These are phyloP conservation scores for Aspergillus incahuasiensis DNA, from an alignment of 495 filamentous ascomycete genomes.

Conservation along the genomic window DNA sequence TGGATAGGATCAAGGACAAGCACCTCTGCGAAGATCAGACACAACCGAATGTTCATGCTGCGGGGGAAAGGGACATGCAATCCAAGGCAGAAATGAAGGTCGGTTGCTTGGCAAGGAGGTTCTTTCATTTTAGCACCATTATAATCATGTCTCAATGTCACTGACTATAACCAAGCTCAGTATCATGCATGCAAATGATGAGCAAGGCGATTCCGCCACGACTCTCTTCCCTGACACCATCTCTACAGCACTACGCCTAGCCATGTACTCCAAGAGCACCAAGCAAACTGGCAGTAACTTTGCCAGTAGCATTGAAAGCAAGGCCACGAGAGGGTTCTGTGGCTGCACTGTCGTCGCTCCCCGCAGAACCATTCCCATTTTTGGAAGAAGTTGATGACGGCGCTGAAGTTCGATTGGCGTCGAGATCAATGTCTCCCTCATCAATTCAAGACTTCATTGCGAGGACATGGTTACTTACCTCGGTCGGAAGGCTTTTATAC, in stretches of 20 bases:
- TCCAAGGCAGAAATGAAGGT: too few species aligned
- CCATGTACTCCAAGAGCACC: neutral
- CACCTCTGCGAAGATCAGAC: too few species aligned
- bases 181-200: neutral
- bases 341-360: neutral
- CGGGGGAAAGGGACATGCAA: too few species aligned
- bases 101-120: too few species aligned
- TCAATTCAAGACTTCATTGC: slow-evolving; percentile 10
- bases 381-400: neutral
- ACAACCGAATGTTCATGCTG: too few species aligned
- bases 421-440: slow-evolving; percentile 6
- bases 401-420: neutral
- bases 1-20: too few species aligned
- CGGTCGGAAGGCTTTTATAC: slow-evolving; percentile 19
- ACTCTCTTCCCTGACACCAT: too few species aligned
- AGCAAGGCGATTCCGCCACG: neutral
- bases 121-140: too few species aligned
- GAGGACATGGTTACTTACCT: slow-evolving; percentile 21
- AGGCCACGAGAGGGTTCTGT: neutral
- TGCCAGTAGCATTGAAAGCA: neutral
- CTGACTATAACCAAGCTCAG: neutral
- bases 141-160: too few species aligned
- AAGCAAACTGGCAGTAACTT: neutral
- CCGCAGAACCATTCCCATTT: neutral
- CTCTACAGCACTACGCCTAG: neutral